Evolutionary conservation across 495 filamentous ascomycete species (phyloP).

Genomic region (Letharia lupina): DNA sequence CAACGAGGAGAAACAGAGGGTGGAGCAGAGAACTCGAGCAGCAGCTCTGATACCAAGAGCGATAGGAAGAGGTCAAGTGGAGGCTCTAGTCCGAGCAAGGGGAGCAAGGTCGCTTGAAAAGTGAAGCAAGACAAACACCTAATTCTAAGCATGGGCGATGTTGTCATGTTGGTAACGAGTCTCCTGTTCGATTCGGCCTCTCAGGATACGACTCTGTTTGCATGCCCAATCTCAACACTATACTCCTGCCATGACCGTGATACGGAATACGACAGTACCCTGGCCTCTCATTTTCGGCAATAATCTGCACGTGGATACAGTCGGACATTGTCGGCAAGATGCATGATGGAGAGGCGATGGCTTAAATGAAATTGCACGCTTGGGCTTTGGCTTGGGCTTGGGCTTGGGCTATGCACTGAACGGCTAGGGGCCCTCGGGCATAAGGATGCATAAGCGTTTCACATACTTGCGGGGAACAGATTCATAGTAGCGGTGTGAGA

Average conservation of each 20-base stretch:
- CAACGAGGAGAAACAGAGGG: slow-evolving; percentile 40
- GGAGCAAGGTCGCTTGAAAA: slow-evolving; percentile 28
- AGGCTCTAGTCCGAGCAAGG: slow-evolving; percentile 41
- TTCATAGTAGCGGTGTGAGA: slow-evolving; percentile 13
- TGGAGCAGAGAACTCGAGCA: slow-evolving; percentile 34
- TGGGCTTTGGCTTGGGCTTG: slow-evolving; percentile 2
- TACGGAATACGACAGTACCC: neutral
- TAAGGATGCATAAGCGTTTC: slow-evolving; percentile 9
- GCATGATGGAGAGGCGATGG: slow-evolving; percentile 1
- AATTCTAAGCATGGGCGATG: neutral
- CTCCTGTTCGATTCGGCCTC: neutral
- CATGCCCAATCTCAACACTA: neutral
- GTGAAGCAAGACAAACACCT: neutral
- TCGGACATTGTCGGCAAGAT: slow-evolving; percentile 4
- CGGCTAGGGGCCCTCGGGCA: neutral
- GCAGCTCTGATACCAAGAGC: slow-evolving; percentile 24
- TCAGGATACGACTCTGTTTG: neutral
- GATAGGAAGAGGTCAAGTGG: slow-evolving; percentile 38
- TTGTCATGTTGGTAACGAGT: neutral
- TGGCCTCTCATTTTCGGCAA: neutral
- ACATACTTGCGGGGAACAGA: slow-evolving; percentile 3
- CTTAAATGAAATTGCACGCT: slow-evolving; percentile 7
- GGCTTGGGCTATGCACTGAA: slow-evolving; percentile 1
- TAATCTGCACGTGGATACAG: neutral
- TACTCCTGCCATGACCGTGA: neutral